Evolutionary conservation across 805 yeast species (phyloP).

Genomic region (Ogataea siamensis): DNA sequence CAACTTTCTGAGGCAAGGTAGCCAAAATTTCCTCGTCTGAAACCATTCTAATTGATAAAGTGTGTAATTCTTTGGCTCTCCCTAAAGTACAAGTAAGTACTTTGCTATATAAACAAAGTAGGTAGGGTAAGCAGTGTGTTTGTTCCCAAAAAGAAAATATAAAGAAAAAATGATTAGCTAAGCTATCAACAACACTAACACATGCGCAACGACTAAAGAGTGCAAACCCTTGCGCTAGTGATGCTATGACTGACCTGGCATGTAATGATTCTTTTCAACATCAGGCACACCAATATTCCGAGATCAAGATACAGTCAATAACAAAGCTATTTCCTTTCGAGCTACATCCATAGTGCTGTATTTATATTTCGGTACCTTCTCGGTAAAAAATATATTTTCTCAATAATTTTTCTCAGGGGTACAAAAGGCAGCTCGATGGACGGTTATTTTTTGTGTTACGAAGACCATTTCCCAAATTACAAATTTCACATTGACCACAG

Average conservation of each 20-base stretch:
- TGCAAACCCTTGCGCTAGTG: too few species aligned
- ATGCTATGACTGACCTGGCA: too few species aligned
- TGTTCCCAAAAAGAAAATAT: background rate
- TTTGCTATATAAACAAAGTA: conserved; percentile 5
- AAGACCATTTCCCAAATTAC: too few species aligned
- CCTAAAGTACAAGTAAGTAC: conserved; percentile 6
- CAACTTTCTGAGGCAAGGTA: conserved; percentile 43
- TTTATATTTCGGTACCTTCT: conserved; percentile 1
- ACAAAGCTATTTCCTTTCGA: too few species aligned
- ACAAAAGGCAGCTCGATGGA: too few species aligned
- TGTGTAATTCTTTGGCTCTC: background rate
- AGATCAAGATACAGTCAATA: too few species aligned
- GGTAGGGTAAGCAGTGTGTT: conserved; percentile 4
- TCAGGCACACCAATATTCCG: too few species aligned
- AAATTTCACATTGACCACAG: background rate
- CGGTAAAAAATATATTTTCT: conserved; percentile 1
- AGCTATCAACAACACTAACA: too few species aligned
- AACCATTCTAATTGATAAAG: conserved; percentile 13
- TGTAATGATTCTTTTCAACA: too few species aligned
- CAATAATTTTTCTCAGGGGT: background rate
- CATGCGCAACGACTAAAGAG: too few species aligned
- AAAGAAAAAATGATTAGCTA: background rate
- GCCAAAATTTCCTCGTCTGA: conserved; percentile 30
- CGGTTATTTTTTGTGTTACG: too few species aligned
- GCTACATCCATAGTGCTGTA: background rate